A percentile compares a stretch with the other conserved stretches of the same genome.
Evolutionary conservation across 83 land plant genomes (phyloP).

Genomic region (Larix sibirica): DNA sequence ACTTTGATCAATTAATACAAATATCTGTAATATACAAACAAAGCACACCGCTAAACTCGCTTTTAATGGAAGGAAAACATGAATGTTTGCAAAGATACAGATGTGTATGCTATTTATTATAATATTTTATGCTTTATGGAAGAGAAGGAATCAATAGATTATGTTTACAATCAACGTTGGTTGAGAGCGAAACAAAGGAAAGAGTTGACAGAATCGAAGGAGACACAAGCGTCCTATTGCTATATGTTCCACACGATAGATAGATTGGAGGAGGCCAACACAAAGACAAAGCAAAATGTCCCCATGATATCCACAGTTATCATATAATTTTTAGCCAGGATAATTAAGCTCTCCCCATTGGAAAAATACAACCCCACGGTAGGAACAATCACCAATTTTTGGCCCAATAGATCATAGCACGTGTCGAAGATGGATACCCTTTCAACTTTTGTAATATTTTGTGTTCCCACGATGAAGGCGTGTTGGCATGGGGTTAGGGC

Average conservation of each 20-base stretch:
- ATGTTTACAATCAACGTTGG: conserved; percentile 12
- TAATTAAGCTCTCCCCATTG: conserved; percentile 42
- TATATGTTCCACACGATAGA: conserved; percentile 87
- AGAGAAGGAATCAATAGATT: too few relatives aligned
- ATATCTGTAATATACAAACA: too few relatives aligned
- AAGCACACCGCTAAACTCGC: too few relatives aligned
- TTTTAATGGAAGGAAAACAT: too few relatives aligned
- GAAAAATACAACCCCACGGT: conserved; percentile 55
- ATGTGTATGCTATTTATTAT: too few relatives aligned
- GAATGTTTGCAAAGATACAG: too few relatives aligned
- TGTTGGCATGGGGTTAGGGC: too few relatives aligned
- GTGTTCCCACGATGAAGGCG: too few relatives aligned
- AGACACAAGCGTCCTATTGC: conserved; percentile 78
- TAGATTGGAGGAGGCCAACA: conserved; percentile 45
- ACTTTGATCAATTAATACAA: too few relatives aligned
- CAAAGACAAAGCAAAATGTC: conserved; percentile 79
- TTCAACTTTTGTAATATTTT: conserved; percentile 26
- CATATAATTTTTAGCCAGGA: conserved; percentile 59
- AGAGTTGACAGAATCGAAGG: conserved; percentile 43
- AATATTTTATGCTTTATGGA: too few relatives aligned
- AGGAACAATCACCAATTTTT: conserved; percentile 50
- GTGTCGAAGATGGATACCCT: conserved; percentile 62
- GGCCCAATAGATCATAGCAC: conserved; percentile 69
- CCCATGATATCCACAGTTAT: conserved; percentile 65
- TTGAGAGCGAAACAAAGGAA: conserved; percentile 66